These are phyloP conservation scores for Luffa aegyptiaca DNA, from an alignment of 306 rosid genomes.

Conservation along the genomic window DNA sequence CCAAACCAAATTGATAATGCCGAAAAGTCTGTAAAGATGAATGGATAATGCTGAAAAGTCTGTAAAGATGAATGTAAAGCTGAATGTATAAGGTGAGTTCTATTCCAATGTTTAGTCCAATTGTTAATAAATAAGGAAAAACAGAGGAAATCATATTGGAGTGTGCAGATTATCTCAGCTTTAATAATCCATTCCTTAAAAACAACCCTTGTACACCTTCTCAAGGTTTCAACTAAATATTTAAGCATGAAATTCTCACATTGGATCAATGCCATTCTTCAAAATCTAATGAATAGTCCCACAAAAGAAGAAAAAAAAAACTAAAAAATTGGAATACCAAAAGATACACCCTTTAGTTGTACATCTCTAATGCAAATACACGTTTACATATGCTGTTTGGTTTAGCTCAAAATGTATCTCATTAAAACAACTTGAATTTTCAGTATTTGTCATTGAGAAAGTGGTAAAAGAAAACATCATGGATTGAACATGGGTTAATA, in stretches of 20 bases:
- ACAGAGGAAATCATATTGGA: neutral
- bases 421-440: too few relatives aligned
- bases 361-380: too few relatives aligned
- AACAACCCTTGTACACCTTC: neutral
- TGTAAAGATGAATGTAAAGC: neutral
- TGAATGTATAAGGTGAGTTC: neutral
- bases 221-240: neutral
- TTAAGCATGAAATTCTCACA: neutral
- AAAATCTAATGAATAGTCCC: neutral
- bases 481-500: too few relatives aligned
- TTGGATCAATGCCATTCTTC: neutral
- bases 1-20: neutral
- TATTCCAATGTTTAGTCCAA: neutral
- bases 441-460: too few relatives aligned
- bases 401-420: too few relatives aligned
- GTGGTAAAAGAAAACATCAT: too few relatives aligned
- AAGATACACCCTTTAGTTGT: neutral
- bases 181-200: neutral
- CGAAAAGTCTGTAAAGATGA: slow-evolving; percentile 9
- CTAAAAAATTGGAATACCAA: too few relatives aligned
- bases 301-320: neutral
- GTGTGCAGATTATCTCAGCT: neutral
- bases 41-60: neutral
- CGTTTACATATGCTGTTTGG: too few relatives aligned
- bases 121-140: neutral